phyloP scores from a whole-genome alignment of 352 stramenopile species.

The Blastocystis sp. region DNA sequence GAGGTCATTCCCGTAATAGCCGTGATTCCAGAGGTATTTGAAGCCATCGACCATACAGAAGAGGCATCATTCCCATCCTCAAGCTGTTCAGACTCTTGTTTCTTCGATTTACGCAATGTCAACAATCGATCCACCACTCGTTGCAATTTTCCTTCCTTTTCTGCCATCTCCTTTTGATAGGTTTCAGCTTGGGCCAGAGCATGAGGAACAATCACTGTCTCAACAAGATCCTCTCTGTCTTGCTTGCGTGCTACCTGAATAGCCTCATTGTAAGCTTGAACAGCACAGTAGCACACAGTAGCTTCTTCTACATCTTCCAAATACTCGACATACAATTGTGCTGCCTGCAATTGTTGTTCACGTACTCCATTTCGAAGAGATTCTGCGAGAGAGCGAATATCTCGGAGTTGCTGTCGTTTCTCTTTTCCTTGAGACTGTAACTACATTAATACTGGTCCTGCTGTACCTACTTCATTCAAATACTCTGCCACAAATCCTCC shows the following conservation, averaged over 20 bases:
- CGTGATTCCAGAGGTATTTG: conserved; percentile 1
- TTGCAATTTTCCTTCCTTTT: conserved; percentile 27
- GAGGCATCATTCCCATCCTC: background rate
- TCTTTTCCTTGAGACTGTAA: background rate
- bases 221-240: background rate
- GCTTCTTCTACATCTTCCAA: conserved; percentile 33
- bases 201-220: conserved; percentile 14
- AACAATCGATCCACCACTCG: conserved; percentile 17
- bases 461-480: background rate
- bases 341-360: background rate
- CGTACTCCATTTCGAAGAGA: background rate
- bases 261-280: background rate
- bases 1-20: conserved; percentile 31
- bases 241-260: background rate
- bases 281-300: background rate
- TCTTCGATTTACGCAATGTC: background rate
- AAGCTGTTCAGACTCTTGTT: background rate
- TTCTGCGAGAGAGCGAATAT: background rate
- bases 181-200: background rate
- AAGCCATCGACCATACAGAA: conserved; percentile 26
- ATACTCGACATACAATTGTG: conserved; percentile 2
- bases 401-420: background rate
- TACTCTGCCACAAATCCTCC: background rate
- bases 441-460: background rate
- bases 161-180: background rate